Base-by-base conservation (phyloP, 202 grass and related monocot species). In the Eragrostis tef region DNA sequence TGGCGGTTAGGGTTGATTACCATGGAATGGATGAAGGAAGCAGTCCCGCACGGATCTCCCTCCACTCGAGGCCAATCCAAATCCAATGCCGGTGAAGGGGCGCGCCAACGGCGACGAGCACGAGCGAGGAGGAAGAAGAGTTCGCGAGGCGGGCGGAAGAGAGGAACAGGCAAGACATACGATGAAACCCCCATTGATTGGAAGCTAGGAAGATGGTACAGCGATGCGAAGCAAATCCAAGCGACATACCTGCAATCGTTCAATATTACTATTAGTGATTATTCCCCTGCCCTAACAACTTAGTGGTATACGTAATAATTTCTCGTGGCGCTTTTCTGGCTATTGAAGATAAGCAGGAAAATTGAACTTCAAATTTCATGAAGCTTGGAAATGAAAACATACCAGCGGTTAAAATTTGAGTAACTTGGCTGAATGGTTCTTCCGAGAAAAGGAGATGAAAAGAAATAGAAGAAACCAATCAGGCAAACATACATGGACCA, bases 401-500 rank as follows among this genome's bases (percentile, higher is more conserved):
- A 94, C 94, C 94, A 98, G 34, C 92, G 92, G 71, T 80, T 98
- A 78, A 98, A 98, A 88, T 94, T 98, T 39, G 94, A 98, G 86
- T 94, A 94, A 62, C 90, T 94, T 25, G 94, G 94, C 51, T 93
- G 91, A 77, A 98, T 94, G 50, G 94, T 94, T 79, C 93, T 94
- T 77, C 94, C 90, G 70, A 98, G 84, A 81, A 98, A 98, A n/a
- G 92, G 92, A 49, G 90, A 93, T 24, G 94, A 98, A 76, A 98
- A 98, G 82, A 94, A 98, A 88, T 94, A 98, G 81, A 98, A 98
- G 87, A 98, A 98, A 73, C 92, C 95, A 82, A 98, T 91, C 41
- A 98, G 78, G 82, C 95, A 98, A 83, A 93, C 81, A 86, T 98
- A 94, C 95, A 98, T 94, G 81, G 90, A 98, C 92, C 95, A 98